phyloP scores from a whole-genome alignment of 139 green algal genomes.

The Volvox africanus region DNA sequence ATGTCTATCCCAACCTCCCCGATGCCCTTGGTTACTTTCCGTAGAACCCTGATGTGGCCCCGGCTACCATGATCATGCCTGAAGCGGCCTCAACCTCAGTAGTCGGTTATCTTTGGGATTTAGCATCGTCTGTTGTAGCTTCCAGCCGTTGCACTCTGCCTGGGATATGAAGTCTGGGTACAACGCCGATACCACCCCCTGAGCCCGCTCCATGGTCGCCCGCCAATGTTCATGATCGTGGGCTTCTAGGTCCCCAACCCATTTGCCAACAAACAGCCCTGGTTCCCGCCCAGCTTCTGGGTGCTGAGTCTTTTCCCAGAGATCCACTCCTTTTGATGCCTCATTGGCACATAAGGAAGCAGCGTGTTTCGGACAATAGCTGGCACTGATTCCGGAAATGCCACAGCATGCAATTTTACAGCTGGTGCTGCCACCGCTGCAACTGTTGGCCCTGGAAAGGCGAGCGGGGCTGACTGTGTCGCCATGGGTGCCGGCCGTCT shows the following conservation, averaged over 20 bases:
- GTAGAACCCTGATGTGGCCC: too few relatives aligned
- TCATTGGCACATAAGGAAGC: too few relatives aligned
- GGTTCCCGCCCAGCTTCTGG: too few relatives aligned
- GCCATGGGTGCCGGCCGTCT: background rate
- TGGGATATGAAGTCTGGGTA: slow-evolving; percentile 70
- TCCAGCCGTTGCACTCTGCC: slow-evolving; percentile 73
- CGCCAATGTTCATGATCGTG: slow-evolving; percentile 19
- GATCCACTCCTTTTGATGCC: too few relatives aligned
- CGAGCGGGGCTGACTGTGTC: background rate
- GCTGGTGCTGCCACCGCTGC: background rate
- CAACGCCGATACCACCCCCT: slow-evolving; percentile 56
- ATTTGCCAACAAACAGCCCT: too few relatives aligned
- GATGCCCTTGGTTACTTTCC: too few relatives aligned
- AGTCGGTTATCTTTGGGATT: slow-evolving; percentile 79
- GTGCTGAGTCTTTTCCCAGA: too few relatives aligned
- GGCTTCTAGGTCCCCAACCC: too few relatives aligned
- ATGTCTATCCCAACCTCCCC: too few relatives aligned
- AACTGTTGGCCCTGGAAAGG: slow-evolving; percentile 27
- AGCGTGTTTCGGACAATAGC: too few relatives aligned
- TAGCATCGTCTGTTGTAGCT: slow-evolving; percentile 76
- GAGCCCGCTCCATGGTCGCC: slow-evolving; percentile 1
- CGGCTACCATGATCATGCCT: background rate
- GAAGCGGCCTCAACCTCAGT: slow-evolving; percentile 36
- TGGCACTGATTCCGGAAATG: too few relatives aligned
- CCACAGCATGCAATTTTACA: background rate